Evolutionary conservation across 768 basidiomycete species (phyloP), one percentile per base, ranked within the genome.

Genomic region (Lactarius tabidus): DNA sequence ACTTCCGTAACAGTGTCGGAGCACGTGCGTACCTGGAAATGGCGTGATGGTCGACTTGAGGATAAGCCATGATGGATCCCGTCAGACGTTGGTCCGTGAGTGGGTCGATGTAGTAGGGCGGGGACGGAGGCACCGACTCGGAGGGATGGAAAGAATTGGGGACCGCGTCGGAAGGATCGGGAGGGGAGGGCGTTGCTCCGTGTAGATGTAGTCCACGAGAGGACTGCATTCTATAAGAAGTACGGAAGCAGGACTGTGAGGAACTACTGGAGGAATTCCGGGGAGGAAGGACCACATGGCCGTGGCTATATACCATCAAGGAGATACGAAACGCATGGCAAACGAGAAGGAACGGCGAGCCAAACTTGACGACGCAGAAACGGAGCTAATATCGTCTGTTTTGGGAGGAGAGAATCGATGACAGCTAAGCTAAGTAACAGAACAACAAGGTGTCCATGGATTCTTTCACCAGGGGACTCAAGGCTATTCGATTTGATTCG

Each of bases 161-260:
- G 2, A 55, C 18, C 9, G 64, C 1, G 23, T 39, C 3, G 29
- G 64, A 36, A 54, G n/a, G 64, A 10, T 65, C 64, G 17, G 59
- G 48, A 54, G 64, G 54, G 41, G 59, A 60, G 20, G 59, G 35
- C 9, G 59, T 29, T 39, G 64, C 20, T 45, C 64, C 64, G 43
- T 60, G 64, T n/a, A 59, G 64, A 51, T 59, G 63, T 59, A 15
- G 58, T 38, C 64, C 64, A 36, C 41, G 64, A 48, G 64, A 65
- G 28, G 59, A 31, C n/a, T 65, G 64, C 64, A 65, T 65, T 18
- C 14, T 28, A 36, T 14, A 55, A 36, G 57, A 38, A 31, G 20
- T 38, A 53, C 33, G 52, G 54, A 60, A 12, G 59, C 14, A 60
- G 38, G 59, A 31, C 4, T 35, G 35, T 38, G 31, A 23, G 43